Evolutionary conservation across 805 yeast genomes (phyloP).

Genomic region (Teunomyces atbi): DNA sequence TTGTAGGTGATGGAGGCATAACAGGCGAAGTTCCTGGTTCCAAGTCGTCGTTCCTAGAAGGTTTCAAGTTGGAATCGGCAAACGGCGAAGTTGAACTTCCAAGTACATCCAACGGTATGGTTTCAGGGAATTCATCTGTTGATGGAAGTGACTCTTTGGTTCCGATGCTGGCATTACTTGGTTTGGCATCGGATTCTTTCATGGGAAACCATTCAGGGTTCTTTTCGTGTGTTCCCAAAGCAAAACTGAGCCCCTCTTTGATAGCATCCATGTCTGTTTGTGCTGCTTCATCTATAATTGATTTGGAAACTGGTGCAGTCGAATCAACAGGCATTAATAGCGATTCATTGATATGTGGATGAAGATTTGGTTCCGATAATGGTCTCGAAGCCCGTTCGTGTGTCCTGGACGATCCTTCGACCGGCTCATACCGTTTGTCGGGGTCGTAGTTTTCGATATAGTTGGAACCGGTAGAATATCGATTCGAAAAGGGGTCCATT

Average conservation of each 20-base stretch:
- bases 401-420: not conserved
- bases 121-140: conserved; percentile 12
- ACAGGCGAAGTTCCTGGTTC: conserved; percentile 18
- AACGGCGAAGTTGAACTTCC: conserved; percentile 5
- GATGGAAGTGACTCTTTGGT: not conserved
- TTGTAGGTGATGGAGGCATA: conserved; percentile 17
- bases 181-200: not conserved
- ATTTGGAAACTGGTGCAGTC: conserved; percentile 4
- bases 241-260: conserved; percentile 32
- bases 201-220: conserved; percentile 33
- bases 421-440: conserved; percentile 11
- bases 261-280: conserved; percentile 31
- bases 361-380: not conserved
- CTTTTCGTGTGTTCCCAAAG: conserved; percentile 27
- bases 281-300: conserved; percentile 25
- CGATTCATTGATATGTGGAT: not conserved
- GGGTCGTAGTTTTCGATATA: conserved; percentile 12
- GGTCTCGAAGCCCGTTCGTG: not conserved
- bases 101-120: conserved; percentile 17
- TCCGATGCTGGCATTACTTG: conserved; percentile 3
- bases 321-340: not conserved
- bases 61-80: not conserved
- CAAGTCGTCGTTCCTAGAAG: conserved; percentile 8
- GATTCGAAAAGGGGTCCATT: conserved; percentile 1
- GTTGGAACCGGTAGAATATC: not conserved